Percentiles rank a stretch among this genome's conserved stretches.
Evolutionary conservation across 495 filamentous ascomycete species (phyloP).

Genomic region (Xylaria flabelliformis): DNA sequence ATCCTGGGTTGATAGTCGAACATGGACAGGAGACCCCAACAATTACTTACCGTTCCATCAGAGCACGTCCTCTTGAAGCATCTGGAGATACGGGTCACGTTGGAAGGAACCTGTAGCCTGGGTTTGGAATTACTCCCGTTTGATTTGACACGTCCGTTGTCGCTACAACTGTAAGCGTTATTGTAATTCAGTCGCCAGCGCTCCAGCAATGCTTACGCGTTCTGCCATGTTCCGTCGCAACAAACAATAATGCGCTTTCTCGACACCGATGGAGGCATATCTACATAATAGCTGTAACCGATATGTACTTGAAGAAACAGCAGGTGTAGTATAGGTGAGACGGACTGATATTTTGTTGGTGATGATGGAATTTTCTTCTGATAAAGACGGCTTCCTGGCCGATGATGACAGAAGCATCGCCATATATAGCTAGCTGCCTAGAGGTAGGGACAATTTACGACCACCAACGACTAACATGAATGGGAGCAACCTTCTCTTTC

Average conservation of each 20-base stretch:
- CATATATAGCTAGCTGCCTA: background rate
- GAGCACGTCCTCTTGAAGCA: slow-evolving; percentile 45
- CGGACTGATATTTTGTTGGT: background rate
- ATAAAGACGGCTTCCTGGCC: background rate
- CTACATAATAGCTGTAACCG: background rate
- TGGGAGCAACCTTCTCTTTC: background rate
- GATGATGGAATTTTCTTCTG: background rate
- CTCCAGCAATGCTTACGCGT: slow-evolving; percentile 23
- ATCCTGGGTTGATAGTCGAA: background rate
- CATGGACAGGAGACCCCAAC: no score
- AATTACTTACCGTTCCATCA: slow-evolving; percentile 37
- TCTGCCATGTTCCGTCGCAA: slow-evolving; percentile 59
- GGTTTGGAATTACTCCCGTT: slow-evolving; percentile 35
- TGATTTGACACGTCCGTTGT: slow-evolving; percentile 46
- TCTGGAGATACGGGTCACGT: slow-evolving; percentile 58
- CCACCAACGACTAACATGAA: background rate
- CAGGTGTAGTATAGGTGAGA: background rate
- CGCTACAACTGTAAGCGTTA: slow-evolving; percentile 32
- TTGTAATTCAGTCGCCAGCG: background rate
- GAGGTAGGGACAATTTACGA: no score
- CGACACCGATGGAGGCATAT: slow-evolving; percentile 26
- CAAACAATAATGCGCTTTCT: slow-evolving; percentile 52
- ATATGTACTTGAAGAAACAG: background rate
- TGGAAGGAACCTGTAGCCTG: slow-evolving; percentile 52
- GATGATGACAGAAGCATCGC: background rate